Percentiles rank a stretch among this genome's conserved stretches.
Evolutionary conservation across 768 basidiomycete genomes (phyloP).

Genomic region (Boletellus sp.): DNA sequence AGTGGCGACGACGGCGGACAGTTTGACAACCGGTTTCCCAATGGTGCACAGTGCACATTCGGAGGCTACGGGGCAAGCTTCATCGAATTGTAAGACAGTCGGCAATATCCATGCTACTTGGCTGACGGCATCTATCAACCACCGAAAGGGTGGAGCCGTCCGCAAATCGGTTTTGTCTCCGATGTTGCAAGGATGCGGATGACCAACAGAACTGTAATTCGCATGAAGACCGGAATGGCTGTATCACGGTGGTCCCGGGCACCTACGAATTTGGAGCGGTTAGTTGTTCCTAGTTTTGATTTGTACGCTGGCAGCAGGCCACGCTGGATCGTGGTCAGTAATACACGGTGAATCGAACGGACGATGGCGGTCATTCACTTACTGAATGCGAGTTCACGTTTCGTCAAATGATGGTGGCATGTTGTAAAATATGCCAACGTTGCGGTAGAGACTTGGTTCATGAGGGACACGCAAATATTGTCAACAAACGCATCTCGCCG

Average conservation of each 20-base stretch:
- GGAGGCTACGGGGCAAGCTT: conserved; percentile 51
- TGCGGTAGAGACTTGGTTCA: no score
- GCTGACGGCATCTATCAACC: not conserved
- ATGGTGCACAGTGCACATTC: conserved; percentile 51
- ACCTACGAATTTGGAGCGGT: conserved; percentile 42
- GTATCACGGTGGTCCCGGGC: conserved; percentile 42
- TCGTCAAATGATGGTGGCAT: not conserved
- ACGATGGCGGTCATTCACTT: no score
- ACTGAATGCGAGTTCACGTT: no score
- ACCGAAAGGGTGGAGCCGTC: conserved; percentile 43
- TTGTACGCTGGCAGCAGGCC: conserved; percentile 3
- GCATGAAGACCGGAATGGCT: conserved; percentile 44
- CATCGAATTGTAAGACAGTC: conserved; percentile 41
- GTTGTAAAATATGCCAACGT: not conserved
- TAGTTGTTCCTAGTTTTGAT: conserved; percentile 30
- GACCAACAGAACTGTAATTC: conserved; percentile 52
- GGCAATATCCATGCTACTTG: not conserved
- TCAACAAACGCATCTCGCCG: no score
- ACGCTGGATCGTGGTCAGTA: conserved; percentile 15
- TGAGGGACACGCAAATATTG: no score
- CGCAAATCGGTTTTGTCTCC: conserved; percentile 44
- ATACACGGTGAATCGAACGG: not conserved
- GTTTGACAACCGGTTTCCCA: conserved; percentile 47
- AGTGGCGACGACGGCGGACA: conserved; percentile 44
- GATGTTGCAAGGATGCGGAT: conserved; percentile 40